A percentile compares a stretch with the other conserved stretches of the same genome.
Evolutionary conservation across 441 rosid genomes (phyloP).

Genomic region (Biscutella laevigata): DNA sequence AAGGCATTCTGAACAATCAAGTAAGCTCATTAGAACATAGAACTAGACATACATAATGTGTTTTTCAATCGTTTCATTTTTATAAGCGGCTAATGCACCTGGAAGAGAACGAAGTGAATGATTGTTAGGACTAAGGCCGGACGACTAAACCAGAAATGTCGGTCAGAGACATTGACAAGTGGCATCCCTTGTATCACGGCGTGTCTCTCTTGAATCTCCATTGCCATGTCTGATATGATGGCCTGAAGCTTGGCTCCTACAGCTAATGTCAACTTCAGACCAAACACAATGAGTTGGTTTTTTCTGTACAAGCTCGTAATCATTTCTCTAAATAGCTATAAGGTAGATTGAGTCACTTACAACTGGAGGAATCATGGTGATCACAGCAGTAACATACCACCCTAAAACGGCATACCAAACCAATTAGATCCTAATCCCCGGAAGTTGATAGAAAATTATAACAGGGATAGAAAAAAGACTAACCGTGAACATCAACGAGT

Average conservation of each 20-base stretch:
- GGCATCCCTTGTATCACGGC: slow-evolving; percentile 97
- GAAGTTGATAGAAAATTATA: neutral
- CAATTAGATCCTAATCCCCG: neutral
- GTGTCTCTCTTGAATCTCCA: slow-evolving; percentile 81
- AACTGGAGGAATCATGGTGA: slow-evolving; percentile 57
- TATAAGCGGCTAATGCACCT: slow-evolving; percentile 37
- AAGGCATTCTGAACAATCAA: slow-evolving; percentile 74
- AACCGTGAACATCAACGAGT: slow-evolving; percentile 70
- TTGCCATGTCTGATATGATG: slow-evolving; percentile 77
- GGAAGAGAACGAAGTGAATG: slow-evolving; percentile 82
- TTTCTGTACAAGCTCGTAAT: neutral
- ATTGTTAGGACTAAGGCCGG: slow-evolving; percentile 67
- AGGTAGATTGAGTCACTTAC: slow-evolving; percentile 39
- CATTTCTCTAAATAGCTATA: neutral
- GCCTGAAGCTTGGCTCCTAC: slow-evolving; percentile 88
- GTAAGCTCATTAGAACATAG: slow-evolving; percentile 11
- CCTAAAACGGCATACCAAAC: slow-evolving; percentile 34
- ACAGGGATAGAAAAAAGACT: slow-evolving; percentile 1
- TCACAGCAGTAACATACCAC: slow-evolving; percentile 54
- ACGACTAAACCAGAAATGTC: slow-evolving; percentile 72
- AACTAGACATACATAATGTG: neutral
- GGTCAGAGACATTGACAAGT: slow-evolving; percentile 79
- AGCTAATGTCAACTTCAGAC: slow-evolving; percentile 65
- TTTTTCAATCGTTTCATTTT: neutral
- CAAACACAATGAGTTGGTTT: slow-evolving; percentile 14